Base-by-base conservation (phyloP, 1,139 yeast species). In the Yamadazyma friedrichii region DNA sequence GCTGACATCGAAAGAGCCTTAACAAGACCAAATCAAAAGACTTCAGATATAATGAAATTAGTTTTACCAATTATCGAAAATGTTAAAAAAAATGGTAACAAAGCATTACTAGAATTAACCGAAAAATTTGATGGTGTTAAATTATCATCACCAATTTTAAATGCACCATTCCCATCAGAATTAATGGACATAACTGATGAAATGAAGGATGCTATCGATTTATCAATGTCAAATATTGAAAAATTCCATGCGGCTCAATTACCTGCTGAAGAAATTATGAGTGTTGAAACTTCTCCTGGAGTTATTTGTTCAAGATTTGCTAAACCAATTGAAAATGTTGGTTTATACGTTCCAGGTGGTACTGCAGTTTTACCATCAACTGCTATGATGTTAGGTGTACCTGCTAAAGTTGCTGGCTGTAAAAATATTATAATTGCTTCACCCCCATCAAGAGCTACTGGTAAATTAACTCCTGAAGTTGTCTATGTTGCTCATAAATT, bases 371-470 rank as follows among this genome's bases (percentile, higher is more conserved):
- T 93, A 50, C 99, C 99, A 30, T 91, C 98, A 11, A 93, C 99
- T 15, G 95, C 98, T 10, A 78, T 93, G 70, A 93, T 93, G 97
- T 77, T 93, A 55, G 98, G 98, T 56, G 97, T 93, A 31, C 98
- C 98, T n/a, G 98, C 98, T 13, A 80, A 84, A 64, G 99, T 93
- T 45, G 99, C 99, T 20, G 97, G 97, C 3, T 93, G 98, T 71
- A 80, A 84, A 54, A 91, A 89, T 59, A 91, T 93, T 50, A 70
- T 91, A n/a, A 65, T 93, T 61, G 98, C 99, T 0, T 86, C 98
- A n/a, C 99, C 99, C 28, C 98, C 98, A 41, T 62, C 76, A n/a
- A 82, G 96, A 53, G 75, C 81, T 39, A 95, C 95, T 48, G 98
- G 99, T 31, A 85, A 80, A 43, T 76, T 93, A 51, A 88, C 97